Conservation (phyloP, 2,329 filamentous ascomycete species). For the Capronia coronata region DNA sequence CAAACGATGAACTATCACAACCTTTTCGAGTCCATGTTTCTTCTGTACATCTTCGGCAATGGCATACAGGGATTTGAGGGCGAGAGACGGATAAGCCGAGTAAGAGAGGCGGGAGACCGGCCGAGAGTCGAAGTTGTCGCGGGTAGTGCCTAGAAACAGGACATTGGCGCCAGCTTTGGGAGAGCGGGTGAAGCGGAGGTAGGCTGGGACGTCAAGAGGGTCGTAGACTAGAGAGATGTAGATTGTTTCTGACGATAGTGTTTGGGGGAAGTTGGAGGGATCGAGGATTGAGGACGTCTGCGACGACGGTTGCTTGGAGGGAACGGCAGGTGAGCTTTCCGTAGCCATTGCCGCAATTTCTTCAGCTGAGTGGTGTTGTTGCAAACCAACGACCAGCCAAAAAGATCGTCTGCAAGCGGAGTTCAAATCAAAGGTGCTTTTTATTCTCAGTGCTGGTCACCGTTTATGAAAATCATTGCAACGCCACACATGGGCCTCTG, state of each 20-base stretch:
- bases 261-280: conserved; percentile 39
- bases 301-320: not conserved
- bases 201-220: conserved; percentile 34
- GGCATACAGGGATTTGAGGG: conserved; percentile 36
- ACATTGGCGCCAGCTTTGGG: conserved; percentile 41
- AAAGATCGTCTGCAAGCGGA: too few relatives aligned
- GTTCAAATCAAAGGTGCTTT: too few relatives aligned
- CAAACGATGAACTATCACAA: conserved; percentile 77
- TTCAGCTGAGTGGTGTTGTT: not conserved
- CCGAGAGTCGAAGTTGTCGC: conserved; percentile 38
- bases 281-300: conserved; percentile 31
- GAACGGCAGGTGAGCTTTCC: not conserved
- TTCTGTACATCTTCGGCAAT: conserved; percentile 43
- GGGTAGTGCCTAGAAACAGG: conserved; percentile 43
- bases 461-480: too few relatives aligned
- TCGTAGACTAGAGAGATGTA: conserved; percentile 40
- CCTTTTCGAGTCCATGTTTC: conserved; percentile 61
- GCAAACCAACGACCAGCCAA: too few relatives aligned
- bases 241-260: conserved; percentile 34
- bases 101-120: conserved; percentile 42
- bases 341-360: conserved; percentile 5
- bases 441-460: too few relatives aligned
- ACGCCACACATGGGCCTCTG: too few relatives aligned
- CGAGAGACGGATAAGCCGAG: conserved; percentile 39
- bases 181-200: conserved; percentile 36